These are phyloP conservation scores for Besnoitia besnoiti DNA, from an alignment of 169 alveolate genomes.

Conservation along the genomic window DNA sequence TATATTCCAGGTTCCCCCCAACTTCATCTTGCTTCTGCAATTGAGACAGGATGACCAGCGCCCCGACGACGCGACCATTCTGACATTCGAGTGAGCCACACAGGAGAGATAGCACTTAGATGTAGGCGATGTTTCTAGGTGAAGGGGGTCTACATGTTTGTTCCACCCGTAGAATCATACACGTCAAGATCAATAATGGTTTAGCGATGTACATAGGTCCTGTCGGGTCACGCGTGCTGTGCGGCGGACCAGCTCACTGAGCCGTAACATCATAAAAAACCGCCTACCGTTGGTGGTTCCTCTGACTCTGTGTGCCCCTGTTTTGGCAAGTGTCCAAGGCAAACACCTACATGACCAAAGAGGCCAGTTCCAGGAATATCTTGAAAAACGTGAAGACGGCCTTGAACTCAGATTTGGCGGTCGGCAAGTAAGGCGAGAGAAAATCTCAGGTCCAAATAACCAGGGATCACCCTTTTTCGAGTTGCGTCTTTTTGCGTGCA, in stretches of 20 bases:
- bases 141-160: no score
- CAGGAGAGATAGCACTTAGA: no score
- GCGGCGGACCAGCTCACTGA: no score
- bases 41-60: slow-evolving; percentile 23
- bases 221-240: no score
- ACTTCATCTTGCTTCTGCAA: not conserved
- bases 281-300: no score
- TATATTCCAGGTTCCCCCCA: not conserved
- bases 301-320: no score
- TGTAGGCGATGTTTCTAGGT: no score
- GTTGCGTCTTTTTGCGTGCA: not conserved
- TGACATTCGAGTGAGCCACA: slow-evolving; percentile 1
- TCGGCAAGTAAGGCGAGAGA: not conserved
- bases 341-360: slow-evolving; percentile 27
- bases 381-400: not conserved
- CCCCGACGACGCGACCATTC: not conserved
- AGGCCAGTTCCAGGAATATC: slow-evolving; percentile 24
- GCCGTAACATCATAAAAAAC: no score
- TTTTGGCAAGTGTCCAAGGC: not conserved
- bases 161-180: no score
- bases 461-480: not conserved
- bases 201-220: no score
- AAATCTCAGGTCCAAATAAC: not conserved
- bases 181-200: no score
- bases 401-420: not conserved